Evolutionary conservation across 2,329 filamentous ascomycete genomes (phyloP).

Genomic region (Hypocreales sp.): DNA sequence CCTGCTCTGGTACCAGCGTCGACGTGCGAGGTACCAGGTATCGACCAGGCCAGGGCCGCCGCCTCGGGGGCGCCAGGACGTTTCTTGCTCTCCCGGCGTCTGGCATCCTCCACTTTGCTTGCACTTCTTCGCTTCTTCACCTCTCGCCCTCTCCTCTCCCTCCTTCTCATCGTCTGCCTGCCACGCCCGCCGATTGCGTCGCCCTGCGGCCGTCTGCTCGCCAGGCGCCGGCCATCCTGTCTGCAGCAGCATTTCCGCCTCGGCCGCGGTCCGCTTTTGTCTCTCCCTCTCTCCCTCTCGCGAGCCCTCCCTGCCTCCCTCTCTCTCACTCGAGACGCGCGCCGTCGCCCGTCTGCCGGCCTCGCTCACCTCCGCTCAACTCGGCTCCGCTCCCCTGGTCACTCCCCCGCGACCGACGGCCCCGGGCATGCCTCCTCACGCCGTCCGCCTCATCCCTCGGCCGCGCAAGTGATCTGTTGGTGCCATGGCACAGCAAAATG

Average conservation of each 20-base stretch:
- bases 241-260: too few species aligned
- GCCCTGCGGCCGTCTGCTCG: too few species aligned
- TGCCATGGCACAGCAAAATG: conserved; percentile 24
- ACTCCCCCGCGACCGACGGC: conserved; percentile 6
- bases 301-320: not conserved
- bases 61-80: conserved; percentile 20
- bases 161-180: too few species aligned
- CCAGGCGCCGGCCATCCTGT: too few species aligned
- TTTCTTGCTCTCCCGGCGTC: conserved; percentile 22
- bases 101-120: too few species aligned
- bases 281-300: not conserved
- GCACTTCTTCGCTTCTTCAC: too few species aligned
- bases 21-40: too few species aligned
- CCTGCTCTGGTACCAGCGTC: conserved; percentile 17
- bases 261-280: not conserved
- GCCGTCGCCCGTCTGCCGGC: conserved; percentile 2
- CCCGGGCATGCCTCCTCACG: conserved; percentile 13
- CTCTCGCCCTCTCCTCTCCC: too few species aligned
- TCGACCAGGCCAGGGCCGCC: conserved; percentile 17
- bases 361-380: conserved; percentile 7
- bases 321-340: conserved; percentile 2
- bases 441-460: conserved; percentile 15
- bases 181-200: too few species aligned
- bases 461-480: conserved; percentile 18
- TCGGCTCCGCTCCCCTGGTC: conserved; percentile 7